A percentile compares a stretch with the other conserved stretches of the same genome.
phyloP scores from a whole-genome alignment of 2,329 filamentous ascomycete species.

The Aspergillus quadricinctus region DNA sequence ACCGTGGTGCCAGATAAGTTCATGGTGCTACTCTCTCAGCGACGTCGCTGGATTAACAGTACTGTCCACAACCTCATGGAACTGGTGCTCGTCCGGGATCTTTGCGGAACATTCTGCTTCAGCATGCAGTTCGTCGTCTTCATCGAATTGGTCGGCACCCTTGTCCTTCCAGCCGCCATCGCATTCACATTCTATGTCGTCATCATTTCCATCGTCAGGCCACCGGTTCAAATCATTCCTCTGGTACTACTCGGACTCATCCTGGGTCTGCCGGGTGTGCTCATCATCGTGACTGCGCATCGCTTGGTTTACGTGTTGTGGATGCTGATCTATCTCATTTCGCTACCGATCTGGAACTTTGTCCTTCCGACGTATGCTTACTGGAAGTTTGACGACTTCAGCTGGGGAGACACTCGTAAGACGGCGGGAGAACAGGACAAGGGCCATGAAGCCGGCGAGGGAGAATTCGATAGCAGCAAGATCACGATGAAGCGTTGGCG shows the following conservation, averaged over 20 bases:
- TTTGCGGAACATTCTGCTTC: slow-evolving; percentile 99
- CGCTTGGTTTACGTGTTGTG: slow-evolving; percentile 86
- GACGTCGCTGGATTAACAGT: slow-evolving; percentile 98
- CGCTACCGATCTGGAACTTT: slow-evolving; percentile 97
- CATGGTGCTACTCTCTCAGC: slow-evolving; percentile 85
- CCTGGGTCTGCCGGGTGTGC: slow-evolving; percentile 82
- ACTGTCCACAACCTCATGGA: slow-evolving; percentile 99
- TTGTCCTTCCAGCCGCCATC: slow-evolving; percentile 93
- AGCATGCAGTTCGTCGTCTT: slow-evolving; percentile 99
- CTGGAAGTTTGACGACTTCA: slow-evolving; percentile 99
- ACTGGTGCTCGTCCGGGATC: slow-evolving; percentile 86
- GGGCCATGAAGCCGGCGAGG: slow-evolving; percentile 75
- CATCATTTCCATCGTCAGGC: slow-evolving; percentile 75
- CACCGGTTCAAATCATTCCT: slow-evolving; percentile 78
- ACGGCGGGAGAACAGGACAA: slow-evolving; percentile 89
- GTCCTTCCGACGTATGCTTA: slow-evolving; percentile 89
- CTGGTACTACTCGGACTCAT: slow-evolving; percentile 85
- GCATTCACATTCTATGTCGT: slow-evolving; percentile 96
- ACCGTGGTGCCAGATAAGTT: slow-evolving; percentile 93
- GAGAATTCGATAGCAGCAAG: slow-evolving; percentile 96
- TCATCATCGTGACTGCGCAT: slow-evolving; percentile 91
- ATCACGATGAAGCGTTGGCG: slow-evolving; percentile 99
- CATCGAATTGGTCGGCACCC: slow-evolving; percentile 88
- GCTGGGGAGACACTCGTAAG: slow-evolving; percentile 97
- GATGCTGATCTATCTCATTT: slow-evolving; percentile 95